These are phyloP conservation scores for Hanseniaspora osmophila DNA, from an alignment of 805 yeast genomes.

Conservation along the genomic window DNA sequence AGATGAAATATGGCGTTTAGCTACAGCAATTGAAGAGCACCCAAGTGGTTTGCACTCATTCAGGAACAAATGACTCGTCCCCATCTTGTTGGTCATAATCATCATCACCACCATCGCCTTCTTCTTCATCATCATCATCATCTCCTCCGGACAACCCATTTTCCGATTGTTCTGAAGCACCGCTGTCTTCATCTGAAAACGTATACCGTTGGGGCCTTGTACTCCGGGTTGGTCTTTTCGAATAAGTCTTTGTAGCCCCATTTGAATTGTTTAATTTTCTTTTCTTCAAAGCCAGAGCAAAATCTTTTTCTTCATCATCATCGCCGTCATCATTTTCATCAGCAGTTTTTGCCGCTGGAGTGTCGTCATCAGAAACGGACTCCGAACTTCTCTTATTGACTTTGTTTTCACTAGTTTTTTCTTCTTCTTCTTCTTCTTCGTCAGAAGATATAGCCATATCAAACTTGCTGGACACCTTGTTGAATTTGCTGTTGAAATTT, in stretches of 20 bases:
- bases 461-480: constrained; percentile 1
- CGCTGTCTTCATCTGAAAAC: constrained; percentile 10
- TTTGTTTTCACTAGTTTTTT: too few relatives aligned
- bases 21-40: too few relatives aligned
- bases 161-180: constrained; percentile 15
- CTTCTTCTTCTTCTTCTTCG: constrained; percentile 2
- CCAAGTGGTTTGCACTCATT: neutral
- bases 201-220: constrained; percentile 10
- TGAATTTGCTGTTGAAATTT: constrained; percentile 1
- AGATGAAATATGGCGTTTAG: too few relatives aligned
- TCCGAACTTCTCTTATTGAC: too few relatives aligned
- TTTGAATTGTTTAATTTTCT: constrained; percentile 5
- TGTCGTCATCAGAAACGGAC: too few relatives aligned
- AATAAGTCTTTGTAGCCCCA: constrained; percentile 5
- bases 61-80: neutral
- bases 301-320: constrained; percentile 8
- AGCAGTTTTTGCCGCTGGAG: too few relatives aligned
- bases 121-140: constrained; percentile 9
- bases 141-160: constrained; percentile 17
- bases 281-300: constrained; percentile 8
- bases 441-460: neutral
- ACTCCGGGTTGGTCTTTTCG: constrained; percentile 4
- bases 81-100: constrained; percentile 1
- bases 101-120: constrained; percentile 4
- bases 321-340: neutral